Conservation (phyloP, 805 yeast genomes). For the Candida corydali region DNA sequence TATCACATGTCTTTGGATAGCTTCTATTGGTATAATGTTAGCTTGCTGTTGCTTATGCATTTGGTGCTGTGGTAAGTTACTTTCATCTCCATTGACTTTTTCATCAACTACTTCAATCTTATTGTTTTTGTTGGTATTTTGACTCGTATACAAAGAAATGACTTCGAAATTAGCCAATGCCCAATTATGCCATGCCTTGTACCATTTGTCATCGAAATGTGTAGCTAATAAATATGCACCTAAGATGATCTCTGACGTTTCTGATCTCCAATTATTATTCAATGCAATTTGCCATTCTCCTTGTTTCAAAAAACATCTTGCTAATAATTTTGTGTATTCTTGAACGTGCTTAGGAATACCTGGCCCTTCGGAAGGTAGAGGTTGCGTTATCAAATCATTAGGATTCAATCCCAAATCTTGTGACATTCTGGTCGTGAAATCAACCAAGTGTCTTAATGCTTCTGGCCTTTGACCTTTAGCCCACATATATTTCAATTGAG, state of each 20-base stretch:
- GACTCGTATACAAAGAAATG: constrained; percentile 54
- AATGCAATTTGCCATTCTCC: constrained; percentile 97
- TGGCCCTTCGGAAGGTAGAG: constrained; percentile 69
- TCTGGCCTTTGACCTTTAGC: constrained; percentile 85
- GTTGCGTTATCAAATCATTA: constrained; percentile 81
- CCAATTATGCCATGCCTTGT: constrained; percentile 99
- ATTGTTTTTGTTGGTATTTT: constrained; percentile 16
- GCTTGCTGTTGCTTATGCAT: constrained; percentile 15
- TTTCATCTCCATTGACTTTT: constrained; percentile 9
- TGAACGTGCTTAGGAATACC: constrained; percentile 73
- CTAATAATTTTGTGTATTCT: constrained; percentile 78
- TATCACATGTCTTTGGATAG: constrained; percentile 81
- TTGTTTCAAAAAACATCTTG: constrained; percentile 93
- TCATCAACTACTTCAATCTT: constrained; percentile 13
- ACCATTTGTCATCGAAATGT: constrained; percentile 90
- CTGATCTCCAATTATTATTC: constrained; percentile 74
- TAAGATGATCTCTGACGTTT: constrained; percentile 73
- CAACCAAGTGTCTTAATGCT: constrained; percentile 80
- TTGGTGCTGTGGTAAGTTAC: constrained; percentile 12
- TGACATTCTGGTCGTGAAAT: constrained; percentile 87
- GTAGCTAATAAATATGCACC: constrained; percentile 93
- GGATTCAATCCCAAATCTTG: constrained; percentile 84
- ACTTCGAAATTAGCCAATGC: constrained; percentile 97
- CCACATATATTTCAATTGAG: constrained; percentile 96
- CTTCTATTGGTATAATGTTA: constrained; percentile 40